Evolutionary conservation across 1,139 yeast species (phyloP).

Genomic region (Yarrowia galli): DNA sequence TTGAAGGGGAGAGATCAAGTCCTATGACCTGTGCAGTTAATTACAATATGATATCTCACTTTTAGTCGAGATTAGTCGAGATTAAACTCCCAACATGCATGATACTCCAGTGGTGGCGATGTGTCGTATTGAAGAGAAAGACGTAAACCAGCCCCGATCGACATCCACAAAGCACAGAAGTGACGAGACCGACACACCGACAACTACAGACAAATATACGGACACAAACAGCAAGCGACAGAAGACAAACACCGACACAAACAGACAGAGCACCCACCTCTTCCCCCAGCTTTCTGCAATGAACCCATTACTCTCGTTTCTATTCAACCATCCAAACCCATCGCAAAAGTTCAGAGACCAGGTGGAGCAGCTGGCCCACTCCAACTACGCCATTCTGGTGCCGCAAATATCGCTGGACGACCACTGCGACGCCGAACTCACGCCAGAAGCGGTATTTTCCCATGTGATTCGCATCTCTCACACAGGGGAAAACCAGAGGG

Average conservation of each 20-base stretch:
- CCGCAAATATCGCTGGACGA: slow-evolving; percentile 30
- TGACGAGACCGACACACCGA: neutral
- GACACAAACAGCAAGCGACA: neutral
- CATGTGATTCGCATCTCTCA: slow-evolving; percentile 32
- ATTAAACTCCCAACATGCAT: slow-evolving; percentile 34
- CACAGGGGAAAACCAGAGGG: slow-evolving; percentile 49
- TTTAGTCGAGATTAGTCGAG: neutral
- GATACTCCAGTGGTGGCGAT: slow-evolving; percentile 15
- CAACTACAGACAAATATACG: neutral
- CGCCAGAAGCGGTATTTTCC: slow-evolving; percentile 17
- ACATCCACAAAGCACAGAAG: neutral
- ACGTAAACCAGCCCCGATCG: neutral
- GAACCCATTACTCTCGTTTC: slow-evolving; percentile 34
- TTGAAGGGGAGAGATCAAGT: no score
- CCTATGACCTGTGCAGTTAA: neutral
- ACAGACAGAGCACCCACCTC: neutral
- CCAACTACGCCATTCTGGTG: slow-evolving; percentile 34
- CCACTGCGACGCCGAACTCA: slow-evolving; percentile 14
- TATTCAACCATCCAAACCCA: slow-evolving; percentile 31
- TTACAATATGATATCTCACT: neutral
- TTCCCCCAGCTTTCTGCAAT: neutral
- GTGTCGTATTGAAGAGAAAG: neutral
- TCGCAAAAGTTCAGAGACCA: slow-evolving; percentile 30
- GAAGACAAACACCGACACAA: neutral
- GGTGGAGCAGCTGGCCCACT: slow-evolving; percentile 35